Evolutionary conservation across 2,329 filamentous ascomycete species (phyloP).

Genomic region (Gnomoniopsis smithogilvyi): DNA sequence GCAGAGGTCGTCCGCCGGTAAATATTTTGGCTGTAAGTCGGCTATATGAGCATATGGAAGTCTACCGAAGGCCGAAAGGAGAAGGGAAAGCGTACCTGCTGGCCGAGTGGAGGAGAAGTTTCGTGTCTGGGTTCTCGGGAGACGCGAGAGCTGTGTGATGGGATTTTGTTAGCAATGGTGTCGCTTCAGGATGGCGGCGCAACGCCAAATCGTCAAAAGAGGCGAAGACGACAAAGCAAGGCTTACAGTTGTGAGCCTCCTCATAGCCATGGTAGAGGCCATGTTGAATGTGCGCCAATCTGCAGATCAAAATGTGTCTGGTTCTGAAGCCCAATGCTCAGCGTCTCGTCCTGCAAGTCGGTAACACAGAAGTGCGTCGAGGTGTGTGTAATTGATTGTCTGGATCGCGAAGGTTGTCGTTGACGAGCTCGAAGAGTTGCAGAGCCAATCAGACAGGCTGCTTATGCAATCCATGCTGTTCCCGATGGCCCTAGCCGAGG

Average conservation of each 20-base stretch:
- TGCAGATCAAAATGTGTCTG: conserved; percentile 24
- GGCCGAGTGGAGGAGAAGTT: conserved; percentile 85
- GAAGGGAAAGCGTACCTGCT: conserved; percentile 56
- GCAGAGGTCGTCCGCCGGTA: conserved; percentile 71
- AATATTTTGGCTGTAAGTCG: conserved; percentile 70
- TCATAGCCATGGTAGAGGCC: conserved; percentile 64
- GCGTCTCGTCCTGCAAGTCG: conserved; percentile 18
- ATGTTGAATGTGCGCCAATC: conserved; percentile 32
- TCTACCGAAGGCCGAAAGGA: neutral
- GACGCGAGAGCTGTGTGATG: conserved; percentile 56
- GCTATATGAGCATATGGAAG: conserved; percentile 10
- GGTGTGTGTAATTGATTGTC: neutral
- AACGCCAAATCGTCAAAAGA: conserved; percentile 4
- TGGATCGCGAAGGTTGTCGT: neutral
- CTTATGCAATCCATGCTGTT: conserved; percentile 21
- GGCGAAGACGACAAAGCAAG: conserved; percentile 4
- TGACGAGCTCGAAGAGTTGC: neutral
- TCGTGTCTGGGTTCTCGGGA: conserved; percentile 63
- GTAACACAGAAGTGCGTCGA: conserved; percentile 5
- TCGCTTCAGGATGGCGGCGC: conserved; percentile 4
- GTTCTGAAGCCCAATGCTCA: conserved; percentile 31
- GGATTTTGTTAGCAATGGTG: conserved; percentile 18
- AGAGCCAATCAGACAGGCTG: conserved; percentile 18
- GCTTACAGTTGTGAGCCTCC: conserved; percentile 59
- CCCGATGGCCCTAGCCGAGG: conserved; percentile 15